Conservation (phyloP, 352 stramenopile genomes). For the Pythium apleroticum region DNA sequence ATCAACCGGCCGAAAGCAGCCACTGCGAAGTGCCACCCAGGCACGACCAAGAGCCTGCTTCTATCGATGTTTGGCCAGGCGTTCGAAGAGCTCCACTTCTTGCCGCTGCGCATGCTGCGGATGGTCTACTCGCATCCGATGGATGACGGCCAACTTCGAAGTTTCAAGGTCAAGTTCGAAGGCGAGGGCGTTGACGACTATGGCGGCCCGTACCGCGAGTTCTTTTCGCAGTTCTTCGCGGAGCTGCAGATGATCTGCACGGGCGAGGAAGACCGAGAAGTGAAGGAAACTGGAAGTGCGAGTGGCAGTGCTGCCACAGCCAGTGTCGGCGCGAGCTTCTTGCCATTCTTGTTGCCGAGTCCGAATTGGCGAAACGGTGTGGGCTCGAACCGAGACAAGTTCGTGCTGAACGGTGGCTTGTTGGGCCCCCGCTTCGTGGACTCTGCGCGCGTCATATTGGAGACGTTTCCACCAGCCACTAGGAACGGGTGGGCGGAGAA, state of each 20-base stretch:
- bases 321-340: constrained; percentile 39
- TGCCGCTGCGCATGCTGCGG: constrained; percentile 64
- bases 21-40: constrained; percentile 69
- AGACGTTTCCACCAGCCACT: neutral
- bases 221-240: constrained; percentile 88
- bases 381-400: constrained; percentile 79
- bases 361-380: constrained; percentile 86
- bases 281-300: constrained; percentile 6
- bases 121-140: constrained; percentile 93
- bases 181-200: constrained; percentile 95
- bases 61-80: constrained; percentile 83
- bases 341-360: constrained; percentile 86
- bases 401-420: constrained; percentile 68
- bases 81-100: constrained; percentile 86
- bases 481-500: constrained; percentile 30
- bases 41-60: constrained; percentile 62
- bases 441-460: constrained; percentile 14
- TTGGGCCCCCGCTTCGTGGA: constrained; percentile 10
- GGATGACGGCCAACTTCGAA: constrained; percentile 89
- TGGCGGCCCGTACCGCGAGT: constrained; percentile 92
- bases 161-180: constrained; percentile 95
- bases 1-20: constrained; percentile 87
- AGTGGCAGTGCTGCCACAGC: neutral
- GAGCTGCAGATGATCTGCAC: constrained; percentile 53
- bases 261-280: constrained; percentile 3